Conservation (phyloP, 371 early-diverging fungal genomes). For the Umbelopsis sp. region DNA sequence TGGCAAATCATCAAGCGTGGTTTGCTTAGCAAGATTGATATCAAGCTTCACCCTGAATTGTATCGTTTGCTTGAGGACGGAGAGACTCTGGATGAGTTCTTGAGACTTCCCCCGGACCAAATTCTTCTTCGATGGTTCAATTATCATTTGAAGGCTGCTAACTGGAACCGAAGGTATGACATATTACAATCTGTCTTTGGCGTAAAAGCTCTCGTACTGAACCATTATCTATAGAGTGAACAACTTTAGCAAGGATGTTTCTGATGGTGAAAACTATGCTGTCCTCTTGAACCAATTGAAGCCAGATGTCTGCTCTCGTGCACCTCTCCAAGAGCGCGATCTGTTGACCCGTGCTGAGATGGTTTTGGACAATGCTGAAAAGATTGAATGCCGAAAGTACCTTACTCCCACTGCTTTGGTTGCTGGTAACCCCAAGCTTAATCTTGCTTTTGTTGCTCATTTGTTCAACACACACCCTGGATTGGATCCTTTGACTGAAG, state of each 20-base stretch:
- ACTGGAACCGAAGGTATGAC: constrained; percentile 72
- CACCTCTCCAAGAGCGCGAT: constrained; percentile 83
- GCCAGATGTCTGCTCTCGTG: constrained; percentile 79
- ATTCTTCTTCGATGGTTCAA: constrained; percentile 97
- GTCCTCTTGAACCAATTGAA: constrained; percentile 91
- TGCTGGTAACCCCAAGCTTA: constrained; percentile 93
- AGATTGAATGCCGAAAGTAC: constrained; percentile 91
- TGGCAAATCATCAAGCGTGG: constrained; percentile 99
- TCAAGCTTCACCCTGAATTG: constrained; percentile 95
- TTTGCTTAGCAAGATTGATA: constrained; percentile 91
- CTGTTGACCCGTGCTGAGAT: constrained; percentile 82
- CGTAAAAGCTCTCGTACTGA: background rate
- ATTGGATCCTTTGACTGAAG: constrained; percentile 85
- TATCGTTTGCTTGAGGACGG: constrained; percentile 91
- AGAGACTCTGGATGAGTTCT: constrained; percentile 90
- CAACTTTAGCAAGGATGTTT: constrained; percentile 92
- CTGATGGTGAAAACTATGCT: constrained; percentile 95
- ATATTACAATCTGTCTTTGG: no score
- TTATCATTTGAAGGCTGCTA: constrained; percentile 94
- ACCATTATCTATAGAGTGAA: constrained; percentile 55
- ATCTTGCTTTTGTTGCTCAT: constrained; percentile 94
- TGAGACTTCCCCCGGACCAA: constrained; percentile 91
- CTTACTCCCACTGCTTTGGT: constrained; percentile 91
- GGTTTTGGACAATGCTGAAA: constrained; percentile 90
- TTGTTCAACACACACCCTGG: constrained; percentile 96